Conservation (phyloP, 108 stramenopile genomes). For the Cylindrotheca closterium region DNA sequence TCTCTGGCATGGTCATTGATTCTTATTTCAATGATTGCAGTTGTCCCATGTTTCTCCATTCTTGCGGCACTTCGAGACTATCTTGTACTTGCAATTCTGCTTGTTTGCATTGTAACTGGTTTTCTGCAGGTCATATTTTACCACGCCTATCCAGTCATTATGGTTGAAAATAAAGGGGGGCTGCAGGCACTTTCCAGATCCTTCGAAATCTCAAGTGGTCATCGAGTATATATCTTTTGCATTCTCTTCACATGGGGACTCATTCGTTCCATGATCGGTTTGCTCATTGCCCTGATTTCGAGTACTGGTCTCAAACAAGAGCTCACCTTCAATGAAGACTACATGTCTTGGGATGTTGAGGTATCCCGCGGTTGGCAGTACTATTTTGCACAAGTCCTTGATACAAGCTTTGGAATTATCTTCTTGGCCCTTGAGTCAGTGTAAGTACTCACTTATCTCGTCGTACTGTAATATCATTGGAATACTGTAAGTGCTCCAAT, state of each 20-base stretch:
- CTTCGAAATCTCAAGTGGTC: constrained; percentile 5
- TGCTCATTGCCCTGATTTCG: constrained; percentile 4
- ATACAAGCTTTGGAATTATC: constrained; percentile 4
- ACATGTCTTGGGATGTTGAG: too few relatives aligned
- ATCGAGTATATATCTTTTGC: constrained; percentile 7
- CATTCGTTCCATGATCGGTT: constrained; percentile 5
- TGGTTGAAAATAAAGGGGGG: constrained; percentile 18
- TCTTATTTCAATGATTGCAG: background rate
- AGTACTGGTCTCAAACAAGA: background rate
- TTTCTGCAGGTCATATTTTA: constrained; percentile 1
- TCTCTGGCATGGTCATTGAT: background rate
- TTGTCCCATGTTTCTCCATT: background rate
- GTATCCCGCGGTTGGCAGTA: background rate
- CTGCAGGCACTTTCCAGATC: constrained; percentile 13
- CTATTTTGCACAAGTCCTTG: background rate
- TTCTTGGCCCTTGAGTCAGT: constrained; percentile 3
- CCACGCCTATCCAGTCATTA: constrained; percentile 14
- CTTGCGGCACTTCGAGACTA: background rate
- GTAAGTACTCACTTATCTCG: constrained; percentile 8
- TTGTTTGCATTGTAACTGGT: background rate
- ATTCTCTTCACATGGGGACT: background rate
- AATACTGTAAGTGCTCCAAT: background rate
- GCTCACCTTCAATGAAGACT: background rate
- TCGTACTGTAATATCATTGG: background rate
- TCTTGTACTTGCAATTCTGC: background rate